Percentiles rank a stretch among this genome's conserved stretches.
These are phyloP conservation scores for Plasmodium vinckei DNA, from an alignment of 169 alveolate species.

Conservation along the genomic window DNA sequence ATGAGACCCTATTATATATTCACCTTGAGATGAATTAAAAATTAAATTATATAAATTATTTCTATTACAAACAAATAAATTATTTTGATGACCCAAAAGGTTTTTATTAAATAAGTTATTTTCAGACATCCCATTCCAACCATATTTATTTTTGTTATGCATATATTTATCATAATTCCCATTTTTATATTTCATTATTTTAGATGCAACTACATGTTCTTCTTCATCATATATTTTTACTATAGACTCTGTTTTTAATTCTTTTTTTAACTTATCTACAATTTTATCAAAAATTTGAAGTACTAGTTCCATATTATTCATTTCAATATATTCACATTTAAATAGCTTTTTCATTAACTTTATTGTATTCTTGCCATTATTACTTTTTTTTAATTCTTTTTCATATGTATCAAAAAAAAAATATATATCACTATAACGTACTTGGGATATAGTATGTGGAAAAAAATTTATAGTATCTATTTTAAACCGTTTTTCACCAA, in stretches of 20 bases:
- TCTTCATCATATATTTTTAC: conserved; percentile 17
- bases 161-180: not conserved
- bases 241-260: conserved; percentile 16
- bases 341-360: conserved; percentile 22
- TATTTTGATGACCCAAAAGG: not conserved
- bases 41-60: conserved; percentile 25
- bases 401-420: conserved; percentile 66
- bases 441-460: conserved; percentile 8
- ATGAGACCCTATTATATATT: not conserved
- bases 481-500: conserved; percentile 36
- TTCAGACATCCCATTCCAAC: too few species aligned
- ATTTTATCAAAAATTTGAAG: conserved; percentile 48
- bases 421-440: conserved; percentile 26
- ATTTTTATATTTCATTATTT: not conserved
- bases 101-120: not conserved
- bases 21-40: not conserved
- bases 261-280: conserved; percentile 24
- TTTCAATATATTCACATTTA: conserved; percentile 53
- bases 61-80: not conserved
- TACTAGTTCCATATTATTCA: conserved; percentile 26
- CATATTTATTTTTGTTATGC: not conserved
- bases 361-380: conserved; percentile 4
- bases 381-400: conserved; percentile 38
- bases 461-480: conserved; percentile 49
- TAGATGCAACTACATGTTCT: not conserved